Evolutionary conservation across 495 filamentous ascomycete genomes (phyloP).

Genomic region (Rhypophila decipiens): DNA sequence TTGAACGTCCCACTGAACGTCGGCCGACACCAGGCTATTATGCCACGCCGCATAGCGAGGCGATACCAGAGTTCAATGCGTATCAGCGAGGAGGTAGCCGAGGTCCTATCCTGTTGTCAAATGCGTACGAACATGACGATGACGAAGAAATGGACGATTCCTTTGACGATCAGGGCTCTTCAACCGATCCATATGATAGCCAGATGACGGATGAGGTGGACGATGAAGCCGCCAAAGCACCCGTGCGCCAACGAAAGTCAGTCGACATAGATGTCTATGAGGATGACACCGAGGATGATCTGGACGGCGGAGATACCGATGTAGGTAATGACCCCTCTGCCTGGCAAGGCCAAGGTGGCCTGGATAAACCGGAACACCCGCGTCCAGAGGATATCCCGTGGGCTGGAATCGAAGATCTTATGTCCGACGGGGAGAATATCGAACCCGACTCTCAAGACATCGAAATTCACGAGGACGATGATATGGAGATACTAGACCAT

Average conservation of each 20-base stretch:
- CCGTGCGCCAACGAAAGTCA: not conserved
- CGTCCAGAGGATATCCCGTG: slow-evolving; percentile 38
- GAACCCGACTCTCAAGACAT: slow-evolving; percentile 21
- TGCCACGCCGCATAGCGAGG: slow-evolving; percentile 50
- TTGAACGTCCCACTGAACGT: slow-evolving; percentile 21
- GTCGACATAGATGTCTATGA: slow-evolving; percentile 21
- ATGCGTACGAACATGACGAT: slow-evolving; percentile 15
- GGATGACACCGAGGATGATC: slow-evolving; percentile 29
- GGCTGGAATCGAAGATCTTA: slow-evolving; percentile 38
- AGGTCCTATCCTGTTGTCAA: slow-evolving; percentile 3
- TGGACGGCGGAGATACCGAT: slow-evolving; percentile 26
- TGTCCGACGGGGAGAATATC: slow-evolving; percentile 35
- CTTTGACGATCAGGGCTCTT: slow-evolving; percentile 22
- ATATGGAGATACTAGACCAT: slow-evolving; percentile 2
- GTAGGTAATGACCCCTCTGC: slow-evolving; percentile 8
- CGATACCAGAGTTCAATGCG: slow-evolving; percentile 10
- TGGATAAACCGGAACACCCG: not conserved
- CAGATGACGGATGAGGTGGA: slow-evolving; percentile 16
- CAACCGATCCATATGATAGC: slow-evolving; percentile 21
- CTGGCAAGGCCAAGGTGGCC: slow-evolving; percentile 3
- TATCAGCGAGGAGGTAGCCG: slow-evolving; percentile 17
- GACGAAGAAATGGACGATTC: slow-evolving; percentile 20
- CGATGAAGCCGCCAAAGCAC: not conserved
- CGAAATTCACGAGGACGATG: slow-evolving; percentile 16
- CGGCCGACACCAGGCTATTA: slow-evolving; percentile 44